Base-by-base conservation (phyloP, 2,329 filamentous ascomycete genomes). In the Paecilomyces fulvus region DNA sequence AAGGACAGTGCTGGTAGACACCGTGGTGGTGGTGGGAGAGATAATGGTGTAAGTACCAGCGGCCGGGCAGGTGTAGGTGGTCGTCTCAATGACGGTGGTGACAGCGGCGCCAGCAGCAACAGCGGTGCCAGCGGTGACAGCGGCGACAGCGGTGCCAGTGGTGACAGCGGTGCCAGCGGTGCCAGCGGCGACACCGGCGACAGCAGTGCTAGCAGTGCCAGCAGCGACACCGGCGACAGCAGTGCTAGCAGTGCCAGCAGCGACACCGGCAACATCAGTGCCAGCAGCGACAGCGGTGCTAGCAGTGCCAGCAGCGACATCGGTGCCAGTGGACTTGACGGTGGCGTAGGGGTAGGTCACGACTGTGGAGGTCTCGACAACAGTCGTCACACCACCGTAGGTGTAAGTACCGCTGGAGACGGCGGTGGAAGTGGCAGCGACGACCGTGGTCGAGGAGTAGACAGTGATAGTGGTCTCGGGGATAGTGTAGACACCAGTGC, bases 11-110 rank as follows among this genome's bases (percentile, higher is more conserved):
- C 76, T 74, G 57, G 68, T 70, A 56, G 78, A 73, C 62, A 84
- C 79, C 31, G 77, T 79, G 63, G 84, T 87, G 69, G 84, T 88
- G 69, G 80, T 79, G 56, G 87, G 84, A 17, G 37, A 5, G 62
- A 80, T 84, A 64, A 91, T 85, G 69, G 85, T 90, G 80, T 90
- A 91, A 56, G 85, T 89, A 71, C 88, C 88, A 66, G 86, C 79
- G 52, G 78, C 78, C 60, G 87, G 86, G 84, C 87, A 90, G 68
- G 87, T 81, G 68, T 86, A 89, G 67, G 84, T 85, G 67, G 87
- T 90, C 65, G 78, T 83, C 74, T 81, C 77, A 67, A 90, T 83
- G 65, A 85, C 78, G 76, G 80, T 88, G 75, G 84, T 89, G 53
- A 83, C 81, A 62, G 81, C 80, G 61, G 73, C 75, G 61, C 77